Evolutionary conservation across 129 eudicot genomes (phyloP).

Genomic region (Mikania micrantha): DNA sequence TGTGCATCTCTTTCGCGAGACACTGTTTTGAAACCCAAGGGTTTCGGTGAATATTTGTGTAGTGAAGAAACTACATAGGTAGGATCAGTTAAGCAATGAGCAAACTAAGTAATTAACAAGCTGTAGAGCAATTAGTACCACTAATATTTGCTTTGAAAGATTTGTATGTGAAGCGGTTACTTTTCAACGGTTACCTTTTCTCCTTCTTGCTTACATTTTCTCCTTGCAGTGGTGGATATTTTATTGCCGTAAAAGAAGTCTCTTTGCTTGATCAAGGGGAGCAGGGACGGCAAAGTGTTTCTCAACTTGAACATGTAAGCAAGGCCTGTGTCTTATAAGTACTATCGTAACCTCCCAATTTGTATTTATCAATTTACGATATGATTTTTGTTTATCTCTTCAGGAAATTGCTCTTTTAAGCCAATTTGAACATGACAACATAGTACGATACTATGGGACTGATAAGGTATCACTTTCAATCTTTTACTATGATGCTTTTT

Average conservation of each 20-base stretch:
- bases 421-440: constrained; percentile 85
- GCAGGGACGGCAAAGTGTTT: constrained; percentile 65
- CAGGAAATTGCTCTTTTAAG: constrained; percentile 94
- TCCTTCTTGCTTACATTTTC: no score
- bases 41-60: background rate
- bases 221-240: constrained; percentile 85
- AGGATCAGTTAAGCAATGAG: background rate
- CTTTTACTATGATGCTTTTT: constrained; percentile 13
- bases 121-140: background rate
- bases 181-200: background rate
- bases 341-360: background rate
- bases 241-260: constrained; percentile 93
- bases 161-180: background rate
- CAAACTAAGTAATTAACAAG: background rate
- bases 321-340: background rate
- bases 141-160: background rate
- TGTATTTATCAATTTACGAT: background rate
- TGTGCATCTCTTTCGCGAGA: no score
- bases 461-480: constrained; percentile 47
- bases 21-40: no score
- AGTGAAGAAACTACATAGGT: no score
- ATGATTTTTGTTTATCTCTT: background rate
- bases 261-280: constrained; percentile 89
- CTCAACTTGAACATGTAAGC: constrained; percentile 76
- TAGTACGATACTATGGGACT: constrained; percentile 82